phyloP scores from a whole-genome alignment of 2,329 filamentous ascomycete genomes.

The Gyromitra esculenta region DNA sequence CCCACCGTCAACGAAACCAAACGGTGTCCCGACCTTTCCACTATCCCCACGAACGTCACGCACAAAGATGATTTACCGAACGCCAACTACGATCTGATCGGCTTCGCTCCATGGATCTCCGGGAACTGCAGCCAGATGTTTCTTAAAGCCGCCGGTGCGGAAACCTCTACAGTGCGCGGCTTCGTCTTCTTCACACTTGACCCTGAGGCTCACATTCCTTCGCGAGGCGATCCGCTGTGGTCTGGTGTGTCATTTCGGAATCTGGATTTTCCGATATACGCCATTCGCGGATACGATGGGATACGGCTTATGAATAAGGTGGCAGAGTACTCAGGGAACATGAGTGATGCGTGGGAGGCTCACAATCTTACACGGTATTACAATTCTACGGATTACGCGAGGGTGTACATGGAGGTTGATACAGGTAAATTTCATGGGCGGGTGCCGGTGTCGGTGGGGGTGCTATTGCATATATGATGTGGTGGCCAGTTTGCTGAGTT shows the following conservation, averaged over 20 bases:
- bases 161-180: constrained; percentile 69
- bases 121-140: constrained; percentile 77
- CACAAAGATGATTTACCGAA: constrained; percentile 73
- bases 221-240: constrained; percentile 74
- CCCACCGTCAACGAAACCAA: constrained; percentile 72
- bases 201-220: constrained; percentile 71
- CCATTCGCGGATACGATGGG: constrained; percentile 75
- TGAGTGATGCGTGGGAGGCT: constrained; percentile 71
- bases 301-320: constrained; percentile 75
- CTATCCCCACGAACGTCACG: constrained; percentile 79
- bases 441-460: background rate
- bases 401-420: constrained; percentile 59
- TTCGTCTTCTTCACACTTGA: constrained; percentile 73
- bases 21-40: constrained; percentile 71
- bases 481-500: constrained; percentile 18
- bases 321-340: constrained; percentile 78
- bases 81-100: constrained; percentile 77
- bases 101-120: constrained; percentile 86
- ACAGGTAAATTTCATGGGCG: constrained; percentile 65
- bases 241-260: constrained; percentile 61
- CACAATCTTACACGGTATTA: constrained; percentile 68
- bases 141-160: constrained; percentile 70
- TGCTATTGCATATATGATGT: constrained; percentile 1
- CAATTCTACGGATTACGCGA: constrained; percentile 61
- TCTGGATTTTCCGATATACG: constrained; percentile 79